phyloP scores from a whole-genome alignment of 495 filamentous ascomycete genomes.

The Aspergillus saccharolyticus region DNA sequence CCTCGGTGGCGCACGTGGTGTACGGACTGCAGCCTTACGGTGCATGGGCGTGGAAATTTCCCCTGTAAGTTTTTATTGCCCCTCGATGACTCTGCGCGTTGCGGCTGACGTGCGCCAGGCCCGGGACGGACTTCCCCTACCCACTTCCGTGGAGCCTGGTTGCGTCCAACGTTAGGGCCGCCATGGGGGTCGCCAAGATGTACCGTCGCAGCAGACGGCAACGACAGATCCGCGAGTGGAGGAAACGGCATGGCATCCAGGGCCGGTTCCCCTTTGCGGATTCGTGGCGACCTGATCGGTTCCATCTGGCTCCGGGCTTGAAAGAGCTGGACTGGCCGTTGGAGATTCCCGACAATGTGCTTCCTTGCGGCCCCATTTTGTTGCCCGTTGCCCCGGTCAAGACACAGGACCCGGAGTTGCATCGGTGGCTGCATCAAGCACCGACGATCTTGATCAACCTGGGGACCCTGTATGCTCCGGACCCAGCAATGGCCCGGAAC shows the following conservation, averaged over 20 bases:
- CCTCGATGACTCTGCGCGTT: neutral
- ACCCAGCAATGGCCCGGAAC: slow-evolving; percentile 24
- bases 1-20: slow-evolving; percentile 31
- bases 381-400: slow-evolving; percentile 21
- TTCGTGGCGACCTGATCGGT: slow-evolving; percentile 22
- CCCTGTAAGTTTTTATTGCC: slow-evolving; percentile 22
- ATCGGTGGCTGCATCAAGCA: slow-evolving; percentile 33
- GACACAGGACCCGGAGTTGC: slow-evolving; percentile 30
- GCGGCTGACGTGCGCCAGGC: slow-evolving; percentile 13
- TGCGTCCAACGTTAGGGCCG: slow-evolving; percentile 27
- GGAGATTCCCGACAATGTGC: slow-evolving; percentile 31
- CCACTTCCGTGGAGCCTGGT: slow-evolving; percentile 36
- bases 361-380: slow-evolving; percentile 40
- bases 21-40: slow-evolving; percentile 26
- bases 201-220: slow-evolving; percentile 16
- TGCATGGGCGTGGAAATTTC: slow-evolving; percentile 34
- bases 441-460: slow-evolving; percentile 45
- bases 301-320: slow-evolving; percentile 27
- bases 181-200: slow-evolving; percentile 16
- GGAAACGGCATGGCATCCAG: slow-evolving; percentile 11
- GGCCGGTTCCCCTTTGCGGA: slow-evolving; percentile 17
- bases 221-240: slow-evolving; percentile 10
- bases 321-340: slow-evolving; percentile 35
- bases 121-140: slow-evolving; percentile 37
- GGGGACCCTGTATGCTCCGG: slow-evolving; percentile 32